Evolutionary conservation across 2,329 filamentous ascomycete genomes (phyloP).

Genomic region (Trichoderma sp.): DNA sequence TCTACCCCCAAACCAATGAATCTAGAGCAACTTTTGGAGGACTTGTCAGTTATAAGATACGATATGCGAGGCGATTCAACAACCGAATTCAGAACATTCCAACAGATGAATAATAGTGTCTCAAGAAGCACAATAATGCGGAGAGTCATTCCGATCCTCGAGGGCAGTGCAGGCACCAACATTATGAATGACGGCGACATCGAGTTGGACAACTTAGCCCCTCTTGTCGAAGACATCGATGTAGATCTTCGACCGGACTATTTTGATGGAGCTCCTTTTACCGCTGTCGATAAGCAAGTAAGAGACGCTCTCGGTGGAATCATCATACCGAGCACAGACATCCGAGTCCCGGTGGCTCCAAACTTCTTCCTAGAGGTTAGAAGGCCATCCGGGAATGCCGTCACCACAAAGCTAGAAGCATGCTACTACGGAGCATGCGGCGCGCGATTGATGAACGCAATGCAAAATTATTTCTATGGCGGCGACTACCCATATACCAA

Average conservation of each 20-base stretch:
- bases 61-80: neutral
- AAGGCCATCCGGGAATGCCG: neutral
- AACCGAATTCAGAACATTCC: neutral
- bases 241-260: neutral
- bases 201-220: neutral
- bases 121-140: neutral
- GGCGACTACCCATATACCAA: too few species aligned
- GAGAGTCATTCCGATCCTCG: neutral
- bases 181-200: neutral
- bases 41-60: neutral
- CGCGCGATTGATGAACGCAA: neutral
- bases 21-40: neutral
- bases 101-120: neutral
- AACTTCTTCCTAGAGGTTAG: neutral
- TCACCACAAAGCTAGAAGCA: neutral
- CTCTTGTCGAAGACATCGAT: neutral
- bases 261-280: neutral
- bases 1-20: neutral
- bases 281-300: too few species aligned
- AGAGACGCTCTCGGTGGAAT: neutral
- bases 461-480: neutral
- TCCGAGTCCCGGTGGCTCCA: neutral
- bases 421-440: neutral
- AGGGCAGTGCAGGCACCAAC: neutral
- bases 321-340: neutral